Evolutionary conservation across 2,329 filamentous ascomycete species (phyloP), one percentile per base, ranked within the genome.

Genomic region (Penicillium griseofulvum): DNA sequence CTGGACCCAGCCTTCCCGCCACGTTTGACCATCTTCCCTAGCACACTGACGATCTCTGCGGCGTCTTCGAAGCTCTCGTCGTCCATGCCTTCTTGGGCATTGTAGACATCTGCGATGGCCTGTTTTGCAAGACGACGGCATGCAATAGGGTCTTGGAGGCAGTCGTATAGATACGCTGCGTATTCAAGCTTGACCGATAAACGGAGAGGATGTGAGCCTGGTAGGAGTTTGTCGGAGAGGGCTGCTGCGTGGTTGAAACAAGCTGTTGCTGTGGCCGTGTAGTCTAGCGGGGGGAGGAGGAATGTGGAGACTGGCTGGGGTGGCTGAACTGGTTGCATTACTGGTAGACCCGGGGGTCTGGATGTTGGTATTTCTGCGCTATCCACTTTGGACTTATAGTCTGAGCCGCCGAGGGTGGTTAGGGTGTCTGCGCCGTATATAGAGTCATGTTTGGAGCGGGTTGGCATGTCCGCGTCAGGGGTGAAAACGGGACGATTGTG

Each of bases 1-100:
- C 71, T 75, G 47, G 70, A 73, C 6, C 62, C 64, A 1, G 68
- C 64, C 51, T 75, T 76, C 0, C 70, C 68, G 8, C 88, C 88
- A 47, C 91, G 83, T 74, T 89, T 92, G 82, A 92, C 90, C 87
- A 97, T 94, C 67, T 87, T 90, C 7, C 90, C 91, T 1, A 97
- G 74, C 0, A 94, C 87, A 1, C 89, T 88, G 9, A 97, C 92
- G 12, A 97, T 81, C 66, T 93, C 89, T 55, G 91, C 91, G 0
- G 92, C 91, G 71, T 97, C 94, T 61, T 89, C 85, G 70, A 97
- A 99, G 79, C 94, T 95, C 63, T 95, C 91, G 67, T 97, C 92
- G 56, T 95, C 90, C 85, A 97, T 93, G 19, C 90, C 90, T 72
- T 97, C 92, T 50, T 88, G 86, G 1, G 91, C 91, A 54, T 91